Percentiles rank a stretch among this genome's conserved stretches.
Conservation (phyloP, 176 grass and related monocot species). For the Carex kokanica region DNA sequence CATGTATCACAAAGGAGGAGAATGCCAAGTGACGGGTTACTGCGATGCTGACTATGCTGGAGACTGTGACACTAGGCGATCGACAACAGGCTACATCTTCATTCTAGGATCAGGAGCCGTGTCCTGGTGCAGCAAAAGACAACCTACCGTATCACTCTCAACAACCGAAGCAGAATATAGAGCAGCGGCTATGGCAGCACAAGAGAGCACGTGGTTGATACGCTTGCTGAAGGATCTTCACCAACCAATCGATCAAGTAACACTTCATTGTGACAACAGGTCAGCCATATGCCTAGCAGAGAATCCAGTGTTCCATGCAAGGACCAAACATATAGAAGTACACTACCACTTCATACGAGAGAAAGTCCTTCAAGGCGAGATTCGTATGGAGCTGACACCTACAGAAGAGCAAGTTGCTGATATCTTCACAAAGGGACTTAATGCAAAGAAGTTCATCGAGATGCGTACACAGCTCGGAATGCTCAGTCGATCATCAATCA, state of each 20-base stretch:
- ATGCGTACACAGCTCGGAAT: too few species aligned
- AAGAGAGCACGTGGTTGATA: neutral
- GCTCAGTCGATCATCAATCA: too few species aligned
- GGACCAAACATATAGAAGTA: neutral
- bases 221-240: neutral
- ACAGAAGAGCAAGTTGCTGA: slow-evolving; percentile 6
- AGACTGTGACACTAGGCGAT: neutral
- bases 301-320: neutral
- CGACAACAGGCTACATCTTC: neutral
- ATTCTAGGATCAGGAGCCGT: neutral
- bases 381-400: neutral
- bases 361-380: neutral
- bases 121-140: slow-evolving; percentile 12
- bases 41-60: neutral
- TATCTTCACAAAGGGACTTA: neutral
- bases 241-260: neutral
- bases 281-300: neutral
- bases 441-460: too few species aligned
- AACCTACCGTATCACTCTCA: neutral
- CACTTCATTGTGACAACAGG: neutral
- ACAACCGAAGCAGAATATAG: neutral
- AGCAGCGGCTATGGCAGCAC: neutral
- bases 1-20: neutral
- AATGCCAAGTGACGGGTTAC: neutral
- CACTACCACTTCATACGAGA: neutral